phyloP scores from a whole-genome alignment of 179 eudicot genomes.

The Amaranthus tricolor region DNA sequence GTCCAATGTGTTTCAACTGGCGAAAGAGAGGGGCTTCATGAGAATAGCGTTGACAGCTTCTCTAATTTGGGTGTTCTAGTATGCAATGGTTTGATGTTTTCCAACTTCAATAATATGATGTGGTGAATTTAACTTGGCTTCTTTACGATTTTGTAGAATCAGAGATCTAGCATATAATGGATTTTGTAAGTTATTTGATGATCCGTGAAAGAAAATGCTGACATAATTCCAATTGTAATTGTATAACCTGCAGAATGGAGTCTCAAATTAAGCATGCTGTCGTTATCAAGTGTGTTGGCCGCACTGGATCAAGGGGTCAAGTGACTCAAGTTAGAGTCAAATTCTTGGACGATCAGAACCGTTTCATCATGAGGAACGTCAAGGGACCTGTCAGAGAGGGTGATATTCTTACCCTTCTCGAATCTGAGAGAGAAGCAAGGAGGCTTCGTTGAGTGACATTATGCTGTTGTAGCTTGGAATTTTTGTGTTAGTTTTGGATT shows the following conservation, averaged over 20 bases:
- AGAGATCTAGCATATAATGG: too few relatives aligned
- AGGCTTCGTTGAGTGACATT: constrained; percentile 19
- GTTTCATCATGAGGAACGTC: constrained; percentile 33
- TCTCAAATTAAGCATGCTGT: constrained; percentile 28
- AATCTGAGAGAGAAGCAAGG: constrained; percentile 32
- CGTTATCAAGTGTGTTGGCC: constrained; percentile 24
- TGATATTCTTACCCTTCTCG: constrained; percentile 29
- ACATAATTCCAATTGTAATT: too few relatives aligned
- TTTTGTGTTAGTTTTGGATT: background rate
- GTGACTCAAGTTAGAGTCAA: constrained; percentile 29
- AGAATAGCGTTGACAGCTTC: constrained; percentile 43
- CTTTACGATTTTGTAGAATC: too few relatives aligned
- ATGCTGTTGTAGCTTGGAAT: background rate
- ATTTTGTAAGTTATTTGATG: too few relatives aligned
- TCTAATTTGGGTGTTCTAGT: constrained; percentile 48
- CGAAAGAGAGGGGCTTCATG: constrained; percentile 42
- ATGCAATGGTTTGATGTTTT: constrained; percentile 1
- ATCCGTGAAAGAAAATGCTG: too few relatives aligned
- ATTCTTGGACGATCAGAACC: constrained; percentile 28
- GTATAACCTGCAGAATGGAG: constrained; percentile 21
- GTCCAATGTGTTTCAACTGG: constrained; percentile 38
- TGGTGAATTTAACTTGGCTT: too few relatives aligned
- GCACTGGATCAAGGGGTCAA: constrained; percentile 32
- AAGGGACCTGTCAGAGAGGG: constrained; percentile 33
- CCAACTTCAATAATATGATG: too few relatives aligned